phyloP scores from a whole-genome alignment of 208 protist genomes.

The Acanthamoeba divionensis region DNA sequence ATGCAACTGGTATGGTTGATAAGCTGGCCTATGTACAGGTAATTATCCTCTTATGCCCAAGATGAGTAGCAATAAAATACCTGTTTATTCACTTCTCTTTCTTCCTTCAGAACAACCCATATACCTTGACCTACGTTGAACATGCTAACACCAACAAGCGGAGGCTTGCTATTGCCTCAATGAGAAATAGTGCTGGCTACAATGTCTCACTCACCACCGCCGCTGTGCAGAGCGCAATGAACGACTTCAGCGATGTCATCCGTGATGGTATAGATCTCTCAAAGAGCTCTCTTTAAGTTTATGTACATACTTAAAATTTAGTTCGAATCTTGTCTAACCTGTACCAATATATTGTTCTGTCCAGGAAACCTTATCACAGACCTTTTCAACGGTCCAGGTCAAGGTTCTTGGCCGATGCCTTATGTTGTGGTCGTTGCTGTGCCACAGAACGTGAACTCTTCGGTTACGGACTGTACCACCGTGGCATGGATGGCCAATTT shows the following conservation, averaged over 20 bases:
- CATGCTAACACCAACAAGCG: constrained; percentile 15
- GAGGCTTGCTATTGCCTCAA: not conserved
- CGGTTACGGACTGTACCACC: not conserved
- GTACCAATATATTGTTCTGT: too few relatives aligned
- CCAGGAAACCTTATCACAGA: constrained; percentile 6
- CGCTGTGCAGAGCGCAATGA: not conserved
- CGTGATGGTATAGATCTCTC: not conserved
- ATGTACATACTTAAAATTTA: too few relatives aligned
- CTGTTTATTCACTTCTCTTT: too few relatives aligned
- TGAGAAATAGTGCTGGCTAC: constrained; percentile 5
- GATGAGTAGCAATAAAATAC: too few relatives aligned
- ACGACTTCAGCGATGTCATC: not conserved
- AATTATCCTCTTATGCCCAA: too few relatives aligned
- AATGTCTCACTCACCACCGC: not conserved
- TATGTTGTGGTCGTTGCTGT: not conserved
- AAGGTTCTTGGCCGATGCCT: not conserved
- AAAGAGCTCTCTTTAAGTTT: not conserved
- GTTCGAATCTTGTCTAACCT: too few relatives aligned
- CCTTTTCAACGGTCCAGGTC: constrained; percentile 4
- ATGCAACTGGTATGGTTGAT: not conserved
- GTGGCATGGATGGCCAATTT: constrained; percentile 13
- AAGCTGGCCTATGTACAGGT: not conserved
- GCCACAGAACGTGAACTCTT: not conserved
- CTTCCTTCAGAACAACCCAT: not conserved
- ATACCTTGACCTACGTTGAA: not conserved